Evolutionary conservation across 441 rosid genomes (phyloP).

Genomic region (Cnidoscolus chayamansa): DNA sequence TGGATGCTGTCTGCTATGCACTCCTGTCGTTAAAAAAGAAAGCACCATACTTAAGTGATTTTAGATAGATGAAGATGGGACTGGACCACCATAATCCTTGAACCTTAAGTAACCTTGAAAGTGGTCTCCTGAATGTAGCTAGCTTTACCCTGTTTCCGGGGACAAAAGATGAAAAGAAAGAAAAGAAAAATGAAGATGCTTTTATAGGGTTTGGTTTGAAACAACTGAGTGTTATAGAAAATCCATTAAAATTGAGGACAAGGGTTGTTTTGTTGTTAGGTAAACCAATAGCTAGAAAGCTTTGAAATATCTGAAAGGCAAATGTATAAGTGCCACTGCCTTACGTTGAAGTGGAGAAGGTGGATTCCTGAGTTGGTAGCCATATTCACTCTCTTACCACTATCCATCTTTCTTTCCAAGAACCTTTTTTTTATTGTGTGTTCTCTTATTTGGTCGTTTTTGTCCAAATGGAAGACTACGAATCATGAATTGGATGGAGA

Average conservation of each 20-base stretch:
- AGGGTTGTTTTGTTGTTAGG: constrained; percentile 15
- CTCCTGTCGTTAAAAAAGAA: background rate
- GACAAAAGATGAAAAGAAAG: background rate
- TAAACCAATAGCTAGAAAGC: constrained; percentile 18
- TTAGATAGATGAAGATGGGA: background rate
- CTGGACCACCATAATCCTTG: background rate
- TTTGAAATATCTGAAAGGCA: constrained; percentile 24
- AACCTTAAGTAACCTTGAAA: background rate
- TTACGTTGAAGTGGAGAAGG: constrained; percentile 30
- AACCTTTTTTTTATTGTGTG: background rate
- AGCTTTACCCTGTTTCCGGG: constrained; percentile 3
- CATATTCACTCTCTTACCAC: constrained; percentile 27
- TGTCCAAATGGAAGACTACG: constrained; percentile 7
- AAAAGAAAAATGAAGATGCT: background rate
- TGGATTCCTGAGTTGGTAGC: constrained; percentile 35
- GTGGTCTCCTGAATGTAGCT: background rate
- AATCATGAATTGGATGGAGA: background rate
- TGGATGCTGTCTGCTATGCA: too few species aligned
- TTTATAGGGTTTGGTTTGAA: constrained; percentile 8
- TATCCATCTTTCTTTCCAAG: background rate
- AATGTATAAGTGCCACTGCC: background rate
- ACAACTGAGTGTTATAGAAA: constrained; percentile 14
- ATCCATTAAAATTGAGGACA: background rate
- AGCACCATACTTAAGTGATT: background rate
- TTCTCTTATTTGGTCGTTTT: background rate